phyloP scores from a whole-genome alignment of 257 asterid genomes.

The Jacaranda mimosifolia region DNA sequence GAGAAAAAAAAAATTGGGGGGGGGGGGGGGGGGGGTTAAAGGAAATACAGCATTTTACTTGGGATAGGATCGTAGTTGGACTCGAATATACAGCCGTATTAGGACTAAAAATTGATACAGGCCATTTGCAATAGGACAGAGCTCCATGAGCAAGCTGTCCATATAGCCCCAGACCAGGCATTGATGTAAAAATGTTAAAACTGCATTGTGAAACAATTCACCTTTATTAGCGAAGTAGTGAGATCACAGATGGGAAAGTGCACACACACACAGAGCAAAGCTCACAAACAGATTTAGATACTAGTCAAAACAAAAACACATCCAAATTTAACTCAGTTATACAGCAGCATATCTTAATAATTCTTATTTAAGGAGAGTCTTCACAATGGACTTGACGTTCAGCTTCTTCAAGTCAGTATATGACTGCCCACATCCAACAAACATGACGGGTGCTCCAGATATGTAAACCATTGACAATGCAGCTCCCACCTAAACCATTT shows the following conservation, averaged over 20 bases:
- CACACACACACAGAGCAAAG: background rate
- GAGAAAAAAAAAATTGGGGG: too few species aligned
- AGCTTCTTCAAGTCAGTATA: slow-evolving; percentile 96
- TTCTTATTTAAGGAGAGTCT: slow-evolving; percentile 77
- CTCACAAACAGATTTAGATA: background rate
- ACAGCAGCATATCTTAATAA: slow-evolving; percentile 27
- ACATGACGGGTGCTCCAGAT: slow-evolving; percentile 97
- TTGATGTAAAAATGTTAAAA: background rate
- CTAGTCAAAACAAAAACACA: background rate
- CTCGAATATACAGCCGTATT: too few species aligned
- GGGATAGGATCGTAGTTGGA: too few species aligned
- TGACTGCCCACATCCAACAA: slow-evolving; percentile 97
- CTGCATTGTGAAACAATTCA: slow-evolving; percentile 42
- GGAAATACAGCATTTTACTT: too few species aligned
- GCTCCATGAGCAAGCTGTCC: too few species aligned
- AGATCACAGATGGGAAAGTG: slow-evolving; percentile 46
- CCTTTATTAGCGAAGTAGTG: slow-evolving; percentile 48
- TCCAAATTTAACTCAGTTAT: background rate
- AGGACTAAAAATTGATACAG: too few species aligned
- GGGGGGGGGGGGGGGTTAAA: too few species aligned
- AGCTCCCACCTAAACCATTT: slow-evolving; percentile 82
- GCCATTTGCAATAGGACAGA: too few species aligned
- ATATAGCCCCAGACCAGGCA: too few species aligned
- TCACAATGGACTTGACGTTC: slow-evolving; percentile 86
- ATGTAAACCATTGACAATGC: slow-evolving; percentile 95